phyloP scores from a whole-genome alignment of 1,139 yeast species.

The Yamadazyma atlantica region DNA sequence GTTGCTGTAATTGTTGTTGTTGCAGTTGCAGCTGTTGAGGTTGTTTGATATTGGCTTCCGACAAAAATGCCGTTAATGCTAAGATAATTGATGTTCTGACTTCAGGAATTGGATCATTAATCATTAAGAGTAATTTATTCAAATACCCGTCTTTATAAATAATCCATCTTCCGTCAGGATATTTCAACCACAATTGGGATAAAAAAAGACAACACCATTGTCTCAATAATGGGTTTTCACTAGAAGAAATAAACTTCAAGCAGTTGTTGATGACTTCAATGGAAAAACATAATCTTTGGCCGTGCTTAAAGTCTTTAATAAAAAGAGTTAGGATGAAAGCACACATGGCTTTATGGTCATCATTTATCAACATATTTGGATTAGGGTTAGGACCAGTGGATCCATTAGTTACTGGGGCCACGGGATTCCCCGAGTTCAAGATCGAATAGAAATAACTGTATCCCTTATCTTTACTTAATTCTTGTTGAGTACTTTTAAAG shows the following conservation, averaged over 20 bases:
- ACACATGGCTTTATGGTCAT: constrained; percentile 94
- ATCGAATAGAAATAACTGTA: constrained; percentile 84
- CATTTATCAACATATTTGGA: constrained; percentile 44
- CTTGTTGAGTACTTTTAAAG: constrained; percentile 86
- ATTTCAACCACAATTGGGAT: constrained; percentile 73
- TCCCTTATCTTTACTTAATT: constrained; percentile 87
- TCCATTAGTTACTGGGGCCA: constrained; percentile 24
- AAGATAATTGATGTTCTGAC: constrained; percentile 83
- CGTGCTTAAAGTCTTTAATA: constrained; percentile 74
- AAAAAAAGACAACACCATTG: constrained; percentile 89
- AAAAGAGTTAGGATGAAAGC: constrained; percentile 85
- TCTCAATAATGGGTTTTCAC: constrained; percentile 81
- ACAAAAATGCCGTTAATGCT: constrained; percentile 71
- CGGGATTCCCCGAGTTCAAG: constrained; percentile 36
- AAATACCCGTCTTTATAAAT: constrained; percentile 67
- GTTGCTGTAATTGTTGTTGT: constrained; percentile 24
- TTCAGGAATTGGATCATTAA: constrained; percentile 92
- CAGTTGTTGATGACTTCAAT: constrained; percentile 71
- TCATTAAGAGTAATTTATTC: constrained; percentile 52
- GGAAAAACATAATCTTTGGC: constrained; percentile 78
- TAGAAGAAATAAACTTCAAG: constrained; percentile 60
- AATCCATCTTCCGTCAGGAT: constrained; percentile 75
- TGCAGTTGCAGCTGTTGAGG: constrained; percentile 20
- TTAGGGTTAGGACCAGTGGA: constrained; percentile 20
- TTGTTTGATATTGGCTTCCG: constrained; percentile 31